These are phyloP conservation scores for Solanum ossicruentum DNA, from an alignment of 257 asterid species.

Conservation along the genomic window DNA sequence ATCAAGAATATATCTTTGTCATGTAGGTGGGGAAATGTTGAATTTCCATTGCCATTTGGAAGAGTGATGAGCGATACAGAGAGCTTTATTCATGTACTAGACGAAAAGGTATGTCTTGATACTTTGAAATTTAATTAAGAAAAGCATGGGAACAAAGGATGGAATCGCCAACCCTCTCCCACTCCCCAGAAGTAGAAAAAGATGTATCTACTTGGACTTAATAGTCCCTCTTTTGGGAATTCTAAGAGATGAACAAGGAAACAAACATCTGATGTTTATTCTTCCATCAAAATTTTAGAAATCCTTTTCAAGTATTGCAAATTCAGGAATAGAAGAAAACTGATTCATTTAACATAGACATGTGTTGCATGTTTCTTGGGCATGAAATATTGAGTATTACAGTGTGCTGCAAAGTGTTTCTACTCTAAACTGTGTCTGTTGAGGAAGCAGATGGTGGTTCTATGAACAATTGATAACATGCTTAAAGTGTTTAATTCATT, in stretches of 20 bases:
- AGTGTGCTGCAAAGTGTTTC: not conserved
- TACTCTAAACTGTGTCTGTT: not conserved
- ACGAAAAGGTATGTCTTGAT: conserved; percentile 60
- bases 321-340: not conserved
- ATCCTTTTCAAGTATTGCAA: not conserved
- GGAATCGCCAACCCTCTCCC: not conserved
- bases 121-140: not conserved
- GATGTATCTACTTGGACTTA: not conserved
- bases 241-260: not conserved
- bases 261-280: not conserved
- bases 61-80: conserved; percentile 84
- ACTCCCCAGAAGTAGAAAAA: not conserved
- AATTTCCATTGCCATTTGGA: conserved; percentile 93
- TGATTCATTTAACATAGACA: not conserved
- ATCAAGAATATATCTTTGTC: not conserved
- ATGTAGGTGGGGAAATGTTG: conserved; percentile 80
- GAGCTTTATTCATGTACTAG: conserved; percentile 74
- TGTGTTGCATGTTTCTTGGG: not conserved
- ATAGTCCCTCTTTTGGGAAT: not conserved
- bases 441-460: no score
- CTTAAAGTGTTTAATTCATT: not conserved
- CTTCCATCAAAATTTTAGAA: not conserved
- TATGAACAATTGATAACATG: not conserved
- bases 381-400: not conserved
- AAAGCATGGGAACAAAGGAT: not conserved